Base-by-base conservation (phyloP, 768 basidiomycete genomes). In the Fistulinella prunicolor region DNA sequence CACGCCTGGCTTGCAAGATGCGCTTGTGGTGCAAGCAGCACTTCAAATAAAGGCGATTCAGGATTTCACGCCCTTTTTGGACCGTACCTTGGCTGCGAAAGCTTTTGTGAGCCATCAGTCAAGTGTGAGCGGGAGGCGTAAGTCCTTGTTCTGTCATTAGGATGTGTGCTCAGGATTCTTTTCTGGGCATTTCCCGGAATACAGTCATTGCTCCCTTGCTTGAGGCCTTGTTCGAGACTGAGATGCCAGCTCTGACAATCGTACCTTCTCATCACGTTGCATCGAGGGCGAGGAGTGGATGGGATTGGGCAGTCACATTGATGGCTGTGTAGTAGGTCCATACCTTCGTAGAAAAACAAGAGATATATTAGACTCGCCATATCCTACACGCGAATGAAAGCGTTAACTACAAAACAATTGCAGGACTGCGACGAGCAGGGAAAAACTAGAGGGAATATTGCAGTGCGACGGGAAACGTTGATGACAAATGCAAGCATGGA, bases 241-340 rank as follows among this genome's bases (percentile, higher is more conserved):
- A 55, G 19, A 65, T 59, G 54, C 65, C 65, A 28, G 67, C 65
- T 13, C 22, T 62, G 35, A 66, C 65, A 10, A 42, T 57, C 7
- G 38, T 66, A 7, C 65, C 65, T 39, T 51, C 56, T 22, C 36
- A 35, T 10, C 23, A 42, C 38, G 47, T 69, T 23, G 43, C 51
- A 37, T 62, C 67, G 3, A 55, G 65, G 40, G 32, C 35, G 8
- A 58, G 53, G 22, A 38, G 19, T 16, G 50, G 40, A 10, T 66
- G 65, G 65, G 60, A 65, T 39, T 66, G 58, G 56, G 65, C 44
- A 14, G 41, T 69, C 24, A 53, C 67, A 9, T 24, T 69, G 19
- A 59, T 57, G 54, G 67, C 62, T 26, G 57, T 67, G 20, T 67
- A 54, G 35, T 12, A 10, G 6, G 17, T 42, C 17, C 36, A 34